A percentile compares a stretch with the other conserved stretches of the same genome.
Evolutionary conservation across 331 rosid genomes (phyloP).

Genomic region (Spiraea crenata): DNA sequence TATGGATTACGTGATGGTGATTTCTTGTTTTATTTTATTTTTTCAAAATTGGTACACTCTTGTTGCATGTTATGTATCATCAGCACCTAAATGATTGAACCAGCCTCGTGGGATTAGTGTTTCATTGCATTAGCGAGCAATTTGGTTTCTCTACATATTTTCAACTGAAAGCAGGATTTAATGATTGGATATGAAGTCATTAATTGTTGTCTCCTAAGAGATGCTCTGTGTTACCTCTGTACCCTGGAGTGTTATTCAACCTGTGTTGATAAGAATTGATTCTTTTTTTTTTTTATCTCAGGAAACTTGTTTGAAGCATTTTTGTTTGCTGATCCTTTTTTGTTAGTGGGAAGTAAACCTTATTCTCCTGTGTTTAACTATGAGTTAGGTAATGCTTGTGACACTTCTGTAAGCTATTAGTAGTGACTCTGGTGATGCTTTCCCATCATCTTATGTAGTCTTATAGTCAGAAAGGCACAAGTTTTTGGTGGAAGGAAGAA

Average conservation of each 20-base stretch:
- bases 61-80: neutral
- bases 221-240: neutral
- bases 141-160: neutral
- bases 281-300: neutral
- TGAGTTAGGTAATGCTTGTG: neutral
- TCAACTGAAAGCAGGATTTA: neutral
- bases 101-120: neutral
- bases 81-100: neutral
- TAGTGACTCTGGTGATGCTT: neutral
- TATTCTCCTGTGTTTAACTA: neutral
- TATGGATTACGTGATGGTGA: neutral
- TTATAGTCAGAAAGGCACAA: neutral
- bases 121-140: neutral
- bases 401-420: neutral
- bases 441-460: neutral
- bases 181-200: neutral
- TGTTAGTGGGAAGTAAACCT: neutral
- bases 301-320: neutral
- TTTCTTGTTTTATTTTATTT: neutral
- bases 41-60: neutral
- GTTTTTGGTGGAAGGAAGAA: neutral
- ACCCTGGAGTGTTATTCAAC: neutral
- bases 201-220: neutral
- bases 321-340: neutral
- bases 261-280: conserved; percentile 3